These are phyloP conservation scores for Omphalea diandra DNA, from an alignment of 441 rosid genomes.

Conservation along the genomic window DNA sequence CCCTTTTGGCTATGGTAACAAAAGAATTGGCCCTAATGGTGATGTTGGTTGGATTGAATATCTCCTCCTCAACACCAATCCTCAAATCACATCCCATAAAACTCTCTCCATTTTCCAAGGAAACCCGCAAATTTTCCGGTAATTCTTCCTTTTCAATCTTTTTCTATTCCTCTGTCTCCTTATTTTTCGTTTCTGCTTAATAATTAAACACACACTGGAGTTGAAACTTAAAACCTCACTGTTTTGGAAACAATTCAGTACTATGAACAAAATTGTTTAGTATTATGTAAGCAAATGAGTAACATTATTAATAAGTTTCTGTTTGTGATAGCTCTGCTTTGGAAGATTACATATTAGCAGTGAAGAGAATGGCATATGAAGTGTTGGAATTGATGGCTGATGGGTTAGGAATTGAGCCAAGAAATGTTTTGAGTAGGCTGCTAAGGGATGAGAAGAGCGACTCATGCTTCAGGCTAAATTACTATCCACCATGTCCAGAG, in stretches of 20 bases:
- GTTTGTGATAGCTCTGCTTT: conserved; percentile 44
- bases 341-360: conserved; percentile 56
- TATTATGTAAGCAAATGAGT: not conserved
- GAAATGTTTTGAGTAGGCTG: conserved; percentile 47
- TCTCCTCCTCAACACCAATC: conserved; percentile 55
- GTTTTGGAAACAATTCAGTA: no score
- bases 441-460: conserved; percentile 67
- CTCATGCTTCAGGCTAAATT: conserved; percentile 69
- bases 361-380: conserved; percentile 54
- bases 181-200: no score
- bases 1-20: conserved; percentile 81
- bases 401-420: conserved; percentile 60
- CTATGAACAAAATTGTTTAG: no score
- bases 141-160: not conserved
- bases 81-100: conserved; percentile 31
- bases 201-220: no score
- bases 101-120: conserved; percentile 34
- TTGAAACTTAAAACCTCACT: no score
- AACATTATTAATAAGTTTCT: not conserved
- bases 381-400: conserved; percentile 66
- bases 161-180: no score
- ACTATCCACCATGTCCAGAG: conserved; percentile 40
- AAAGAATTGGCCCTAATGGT: conserved; percentile 65
- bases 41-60: conserved; percentile 89
- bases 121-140: conserved; percentile 52